These are phyloP conservation scores for Boletus sp. DNA, from an alignment of 768 basidiomycete species.

Conservation along the genomic window DNA sequence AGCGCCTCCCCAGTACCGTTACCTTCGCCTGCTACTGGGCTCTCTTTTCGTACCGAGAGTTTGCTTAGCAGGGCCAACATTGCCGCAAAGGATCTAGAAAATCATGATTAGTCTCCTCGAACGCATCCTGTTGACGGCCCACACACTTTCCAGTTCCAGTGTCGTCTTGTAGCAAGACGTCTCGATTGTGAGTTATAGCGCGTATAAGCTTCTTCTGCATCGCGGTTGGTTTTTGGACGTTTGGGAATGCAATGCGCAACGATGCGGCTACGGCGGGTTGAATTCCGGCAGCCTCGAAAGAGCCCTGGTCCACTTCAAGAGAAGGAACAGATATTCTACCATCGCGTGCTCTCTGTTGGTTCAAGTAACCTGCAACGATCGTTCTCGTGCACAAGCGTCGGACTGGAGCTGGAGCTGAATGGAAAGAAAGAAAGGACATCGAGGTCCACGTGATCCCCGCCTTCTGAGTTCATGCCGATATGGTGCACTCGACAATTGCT, in stretches of 20 bases:
- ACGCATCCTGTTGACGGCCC: not conserved
- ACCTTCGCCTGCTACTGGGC: slow-evolving; percentile 10
- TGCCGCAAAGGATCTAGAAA: slow-evolving; percentile 66
- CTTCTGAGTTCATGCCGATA: no score
- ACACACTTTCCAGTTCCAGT: slow-evolving; percentile 83
- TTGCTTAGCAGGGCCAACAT: slow-evolving; percentile 65
- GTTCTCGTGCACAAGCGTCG: slow-evolving; percentile 23
- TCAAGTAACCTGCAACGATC: slow-evolving; percentile 26
- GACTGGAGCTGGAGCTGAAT: slow-evolving; percentile 1
- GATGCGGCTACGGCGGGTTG: slow-evolving; percentile 47
- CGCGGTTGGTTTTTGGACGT: slow-evolving; percentile 54
- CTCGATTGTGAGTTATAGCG: slow-evolving; percentile 53
- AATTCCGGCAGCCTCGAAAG: slow-evolving; percentile 57
- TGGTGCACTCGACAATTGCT: not conserved
- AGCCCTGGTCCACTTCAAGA: slow-evolving; percentile 3
- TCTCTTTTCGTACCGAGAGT: slow-evolving; percentile 34
- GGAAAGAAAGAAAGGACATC: slow-evolving; percentile 26
- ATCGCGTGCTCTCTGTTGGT: slow-evolving; percentile 19
- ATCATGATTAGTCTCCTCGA: slow-evolving; percentile 1
- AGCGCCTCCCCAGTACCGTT: slow-evolving; percentile 33
- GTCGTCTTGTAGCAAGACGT: slow-evolving; percentile 64
- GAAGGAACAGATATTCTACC: not conserved
- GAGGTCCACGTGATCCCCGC: slow-evolving; percentile 13
- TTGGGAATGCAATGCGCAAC: slow-evolving; percentile 59
- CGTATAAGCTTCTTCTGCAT: slow-evolving; percentile 62